Conservation (phyloP, 352 stramenopile species). For the Globisporangium viniferum region DNA sequence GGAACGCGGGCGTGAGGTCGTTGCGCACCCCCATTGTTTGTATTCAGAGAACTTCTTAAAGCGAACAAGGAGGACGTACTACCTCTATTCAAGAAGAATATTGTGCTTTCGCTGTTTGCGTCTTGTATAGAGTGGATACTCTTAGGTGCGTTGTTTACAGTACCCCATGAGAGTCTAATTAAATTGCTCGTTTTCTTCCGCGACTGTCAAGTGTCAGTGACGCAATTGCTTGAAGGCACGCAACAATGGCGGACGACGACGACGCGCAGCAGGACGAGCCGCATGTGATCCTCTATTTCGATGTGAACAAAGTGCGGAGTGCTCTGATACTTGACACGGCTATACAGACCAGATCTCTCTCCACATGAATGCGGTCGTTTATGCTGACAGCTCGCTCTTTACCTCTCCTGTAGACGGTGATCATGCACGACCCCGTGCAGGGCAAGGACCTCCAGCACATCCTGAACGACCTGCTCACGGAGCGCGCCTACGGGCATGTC, state of each 20-base stretch:
- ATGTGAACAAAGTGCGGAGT: slow-evolving; percentile 72
- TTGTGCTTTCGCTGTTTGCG: not conserved
- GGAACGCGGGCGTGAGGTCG: slow-evolving; percentile 31
- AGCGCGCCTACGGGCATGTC: slow-evolving; percentile 42
- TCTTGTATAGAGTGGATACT: not conserved
- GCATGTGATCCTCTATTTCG: slow-evolving; percentile 73
- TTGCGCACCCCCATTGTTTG: not conserved
- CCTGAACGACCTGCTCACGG: slow-evolving; percentile 73
- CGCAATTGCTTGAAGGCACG: not conserved
- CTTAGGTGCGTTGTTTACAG: not conserved
- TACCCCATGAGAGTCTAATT: not conserved
- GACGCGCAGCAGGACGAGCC: slow-evolving; percentile 7
- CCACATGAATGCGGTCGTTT: too few species aligned
- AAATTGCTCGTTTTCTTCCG: not conserved
- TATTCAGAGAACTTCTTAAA: too few species aligned
- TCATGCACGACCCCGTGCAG: slow-evolving; percentile 82
- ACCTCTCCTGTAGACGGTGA: slow-evolving; percentile 47
- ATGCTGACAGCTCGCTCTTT: not conserved
- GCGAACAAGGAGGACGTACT: not conserved
- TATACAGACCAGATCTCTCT: not conserved
- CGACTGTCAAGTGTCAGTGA: not conserved
- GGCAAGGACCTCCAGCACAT: slow-evolving; percentile 71
- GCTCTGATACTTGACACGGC: not conserved
- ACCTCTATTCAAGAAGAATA: not conserved
- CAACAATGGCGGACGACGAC: not conserved